Conservation (phyloP, 768 basidiomycete genomes). For the Psilocybe cyanescens region DNA sequence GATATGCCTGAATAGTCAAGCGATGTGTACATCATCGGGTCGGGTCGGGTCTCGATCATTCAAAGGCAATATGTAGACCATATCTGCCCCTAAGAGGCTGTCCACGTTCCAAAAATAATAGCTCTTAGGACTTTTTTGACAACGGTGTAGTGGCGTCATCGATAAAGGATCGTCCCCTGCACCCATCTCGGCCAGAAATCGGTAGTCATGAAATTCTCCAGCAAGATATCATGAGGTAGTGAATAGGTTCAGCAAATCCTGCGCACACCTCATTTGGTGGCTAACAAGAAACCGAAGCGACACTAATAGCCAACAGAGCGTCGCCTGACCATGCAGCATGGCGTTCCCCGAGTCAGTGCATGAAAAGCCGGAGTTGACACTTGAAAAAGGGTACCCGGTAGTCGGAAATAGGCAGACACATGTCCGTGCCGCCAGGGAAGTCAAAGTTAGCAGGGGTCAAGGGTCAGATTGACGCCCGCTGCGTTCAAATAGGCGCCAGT, state of each 20-base stretch:
- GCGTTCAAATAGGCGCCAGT: neutral
- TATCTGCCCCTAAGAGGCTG: neutral
- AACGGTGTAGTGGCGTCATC: neutral
- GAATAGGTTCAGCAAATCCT: neutral
- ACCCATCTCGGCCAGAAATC: neutral
- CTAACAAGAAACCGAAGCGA: neutral
- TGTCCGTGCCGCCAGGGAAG: neutral
- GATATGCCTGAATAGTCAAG: neutral
- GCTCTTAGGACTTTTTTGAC: neutral
- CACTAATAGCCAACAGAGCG: neutral
- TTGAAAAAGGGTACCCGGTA: neutral
- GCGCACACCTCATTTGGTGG: neutral
- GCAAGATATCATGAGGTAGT: neutral
- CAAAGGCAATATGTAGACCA: neutral
- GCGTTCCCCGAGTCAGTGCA: conserved; percentile 17
- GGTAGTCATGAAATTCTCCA: neutral
- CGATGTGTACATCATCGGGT: neutral
- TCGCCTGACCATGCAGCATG: conserved; percentile 7
- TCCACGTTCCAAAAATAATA: neutral
- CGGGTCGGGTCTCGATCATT: conserved; percentile 2
- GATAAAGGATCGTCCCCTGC: neutral
- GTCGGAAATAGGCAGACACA: neutral
- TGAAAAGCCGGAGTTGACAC: neutral
- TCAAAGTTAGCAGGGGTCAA: neutral
- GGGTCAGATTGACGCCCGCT: neutral